These are phyloP conservation scores for Leptomonas pyrrhocoris DNA, from an alignment of 208 protist species.

Conservation along the genomic window DNA sequence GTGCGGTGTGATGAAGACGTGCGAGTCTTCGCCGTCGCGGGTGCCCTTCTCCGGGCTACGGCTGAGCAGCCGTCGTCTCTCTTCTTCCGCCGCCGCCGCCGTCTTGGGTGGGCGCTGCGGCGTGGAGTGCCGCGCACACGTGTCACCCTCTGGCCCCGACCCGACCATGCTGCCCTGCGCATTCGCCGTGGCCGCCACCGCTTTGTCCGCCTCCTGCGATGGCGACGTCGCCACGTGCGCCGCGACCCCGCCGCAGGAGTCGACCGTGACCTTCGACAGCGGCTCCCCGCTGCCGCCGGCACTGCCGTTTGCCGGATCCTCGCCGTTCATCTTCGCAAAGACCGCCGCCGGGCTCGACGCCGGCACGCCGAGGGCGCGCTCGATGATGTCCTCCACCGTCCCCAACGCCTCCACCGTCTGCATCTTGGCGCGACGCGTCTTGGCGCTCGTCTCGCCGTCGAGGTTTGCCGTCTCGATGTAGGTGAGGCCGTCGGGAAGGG, in stretches of 20 bases:
- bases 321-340: slow-evolving; percentile 26
- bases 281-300: neutral
- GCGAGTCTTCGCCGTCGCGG: slow-evolving; percentile 8
- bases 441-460: slow-evolving; percentile 93
- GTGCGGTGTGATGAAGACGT: neutral
- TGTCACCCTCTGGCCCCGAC: neutral
- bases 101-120: no score
- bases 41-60: neutral
- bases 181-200: neutral
- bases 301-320: neutral
- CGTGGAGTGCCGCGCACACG: neutral
- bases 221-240: neutral
- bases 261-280: slow-evolving; percentile 1
- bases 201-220: neutral
- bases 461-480: slow-evolving; percentile 92
- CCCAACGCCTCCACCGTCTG: slow-evolving; percentile 62
- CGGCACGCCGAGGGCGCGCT: slow-evolving; percentile 33
- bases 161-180: neutral
- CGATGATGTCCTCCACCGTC: slow-evolving; percentile 79
- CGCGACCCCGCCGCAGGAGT: slow-evolving; percentile 19
- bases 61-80: slow-evolving; percentile 17
- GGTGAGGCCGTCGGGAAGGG: slow-evolving; percentile 72
- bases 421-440: slow-evolving; percentile 72
- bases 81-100: neutral
- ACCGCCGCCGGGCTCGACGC: slow-evolving; percentile 21